Base-by-base conservation (phyloP, 345 rosid species). In the Populus davidiana region DNA sequence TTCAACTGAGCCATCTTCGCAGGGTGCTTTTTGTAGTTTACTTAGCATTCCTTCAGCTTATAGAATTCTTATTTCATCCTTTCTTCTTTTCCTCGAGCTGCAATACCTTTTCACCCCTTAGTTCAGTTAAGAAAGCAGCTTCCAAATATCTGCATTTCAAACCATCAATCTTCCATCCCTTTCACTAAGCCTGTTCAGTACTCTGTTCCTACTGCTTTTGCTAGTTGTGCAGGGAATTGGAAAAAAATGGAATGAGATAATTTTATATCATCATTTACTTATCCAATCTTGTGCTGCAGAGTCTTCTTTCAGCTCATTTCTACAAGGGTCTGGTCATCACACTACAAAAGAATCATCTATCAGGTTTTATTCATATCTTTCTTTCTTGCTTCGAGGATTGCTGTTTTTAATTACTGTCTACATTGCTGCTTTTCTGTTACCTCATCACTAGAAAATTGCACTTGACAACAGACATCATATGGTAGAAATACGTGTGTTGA, bases 281-380 rank as follows among this genome's bases (percentile, higher is more conserved):
- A 23, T 49, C 47, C 43, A 36, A 29, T 61, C 72, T 81, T 82
- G 70, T 72, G 54, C 17, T 78, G 88, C 87, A 86, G 89, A 72
- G 18, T 73, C 76, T 49, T 74, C 79, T 74, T 71, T 25, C 71
- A 29, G 78, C 71, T 78, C 86, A 50, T 76, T 54, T 49, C 63
- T 76, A 61, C 69, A 38, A 20, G 47, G 76, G 69, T 64, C 81
- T 47, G 29, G 43, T 50, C 35, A 49, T 49, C 67, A 21, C 64
- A 73, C 69, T 67, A 70, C 70, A 6, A 77, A 61, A 71, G 87
- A 75, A 59, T 72, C 78, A 47, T 70, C 74, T 23, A 74, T 72
- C 63, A 62, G 87, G 90, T 84, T 76, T 12, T 36, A 23, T 73
- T 75, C 7, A 62, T 35, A 33, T 75, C 47, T 27, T 67, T 65